These are phyloP conservation scores for Dictyostelium citrinum DNA, from an alignment of 78 protist genomes.

Conservation along the genomic window DNA sequence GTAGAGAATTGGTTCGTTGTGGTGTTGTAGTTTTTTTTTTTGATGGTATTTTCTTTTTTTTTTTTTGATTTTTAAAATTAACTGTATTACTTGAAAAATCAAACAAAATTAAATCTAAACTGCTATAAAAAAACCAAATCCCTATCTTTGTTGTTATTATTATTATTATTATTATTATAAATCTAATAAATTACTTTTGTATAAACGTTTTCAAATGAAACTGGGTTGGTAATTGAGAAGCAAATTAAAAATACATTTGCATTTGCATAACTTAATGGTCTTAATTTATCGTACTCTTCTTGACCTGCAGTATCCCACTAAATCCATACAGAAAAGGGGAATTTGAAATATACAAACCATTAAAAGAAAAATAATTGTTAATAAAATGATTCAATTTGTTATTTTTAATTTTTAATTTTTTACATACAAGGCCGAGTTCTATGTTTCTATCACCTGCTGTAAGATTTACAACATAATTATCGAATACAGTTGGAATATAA, in stretches of 20 bases:
- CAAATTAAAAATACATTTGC: conserved; percentile 94
- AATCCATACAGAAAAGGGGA: no score
- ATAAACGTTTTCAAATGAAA: conserved; percentile 92
- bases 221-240: conserved; percentile 87
- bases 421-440: conserved; percentile 88
- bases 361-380: no score
- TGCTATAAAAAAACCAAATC: no score
- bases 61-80: no score
- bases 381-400: no score
- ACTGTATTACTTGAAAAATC: no score
- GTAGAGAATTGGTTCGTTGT: neutral
- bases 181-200: no score
- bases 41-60: no score
- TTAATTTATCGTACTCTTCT: conserved; percentile 93
- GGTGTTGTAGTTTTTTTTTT: neutral
- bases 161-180: neutral
- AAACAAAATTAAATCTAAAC: no score
- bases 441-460: conserved; percentile 94
- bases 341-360: no score
- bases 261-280: conserved; percentile 92
- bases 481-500: conserved; percentile 93
- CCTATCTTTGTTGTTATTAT: neutral
- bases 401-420: no score
- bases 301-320: conserved; percentile 98
- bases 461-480: conserved; percentile 93